phyloP scores from a whole-genome alignment of 228 moss, liverwort and hornwort genomes.

The Sphagnum fallax region DNA sequence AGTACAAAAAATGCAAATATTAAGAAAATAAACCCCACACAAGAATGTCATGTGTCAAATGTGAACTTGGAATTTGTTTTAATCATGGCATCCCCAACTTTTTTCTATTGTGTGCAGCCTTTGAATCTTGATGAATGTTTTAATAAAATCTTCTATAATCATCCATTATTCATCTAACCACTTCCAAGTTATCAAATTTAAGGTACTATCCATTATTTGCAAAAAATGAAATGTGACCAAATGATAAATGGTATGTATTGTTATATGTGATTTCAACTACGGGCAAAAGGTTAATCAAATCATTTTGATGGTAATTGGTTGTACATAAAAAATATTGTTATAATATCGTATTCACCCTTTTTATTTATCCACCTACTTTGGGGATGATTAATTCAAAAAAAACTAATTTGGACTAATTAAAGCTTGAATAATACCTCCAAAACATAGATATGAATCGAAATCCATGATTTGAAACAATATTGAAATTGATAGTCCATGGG shows the following conservation, averaged over 20 bases:
- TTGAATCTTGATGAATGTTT: neutral
- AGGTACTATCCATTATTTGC: neutral
- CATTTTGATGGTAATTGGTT: neutral
- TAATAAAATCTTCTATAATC: neutral
- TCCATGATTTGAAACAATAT: neutral
- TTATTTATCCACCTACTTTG: neutral
- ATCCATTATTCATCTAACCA: neutral
- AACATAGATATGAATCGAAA: neutral
- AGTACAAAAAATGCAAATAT: too few species aligned
- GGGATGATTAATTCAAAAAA: neutral
- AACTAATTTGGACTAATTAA: neutral
- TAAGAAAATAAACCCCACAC: too few species aligned
- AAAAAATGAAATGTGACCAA: neutral
- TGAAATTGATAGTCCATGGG: neutral
- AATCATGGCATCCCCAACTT: too few species aligned
- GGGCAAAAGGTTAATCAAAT: neutral
- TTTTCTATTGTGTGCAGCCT: too few species aligned
- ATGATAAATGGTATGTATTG: neutral
- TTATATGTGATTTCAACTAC: neutral
- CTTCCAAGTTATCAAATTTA: neutral
- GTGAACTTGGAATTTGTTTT: neutral
- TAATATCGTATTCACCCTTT: neutral
- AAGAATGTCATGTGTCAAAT: neutral
- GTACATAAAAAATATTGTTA: neutral
- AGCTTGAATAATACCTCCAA: neutral